Evolutionary conservation across 2,329 filamentous ascomycete genomes (phyloP).

Genomic region (Arthrobotrys sphaeroides): DNA sequence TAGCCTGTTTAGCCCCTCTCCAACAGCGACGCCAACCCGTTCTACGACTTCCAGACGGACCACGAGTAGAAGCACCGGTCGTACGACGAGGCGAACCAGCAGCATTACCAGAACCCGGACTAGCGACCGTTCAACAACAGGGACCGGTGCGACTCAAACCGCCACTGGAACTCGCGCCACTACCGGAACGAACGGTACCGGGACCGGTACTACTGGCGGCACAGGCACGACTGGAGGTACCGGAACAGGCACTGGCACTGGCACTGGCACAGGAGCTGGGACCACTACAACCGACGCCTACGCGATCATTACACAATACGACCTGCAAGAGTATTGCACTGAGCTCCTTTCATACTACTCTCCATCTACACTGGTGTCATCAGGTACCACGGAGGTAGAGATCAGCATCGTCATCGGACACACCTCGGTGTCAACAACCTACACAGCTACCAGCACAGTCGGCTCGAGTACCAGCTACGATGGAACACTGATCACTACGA

Average conservation of each 20-base stretch:
- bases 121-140: too few species aligned
- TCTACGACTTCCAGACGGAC: background rate
- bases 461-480: background rate
- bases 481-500: background rate
- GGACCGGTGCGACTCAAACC: too few species aligned
- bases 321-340: constrained; percentile 7
- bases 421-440: background rate
- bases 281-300: background rate
- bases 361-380: background rate
- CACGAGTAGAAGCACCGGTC: too few species aligned
- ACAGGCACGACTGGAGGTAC: background rate
- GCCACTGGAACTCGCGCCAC: too few species aligned
- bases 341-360: background rate
- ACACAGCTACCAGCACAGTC: background rate
- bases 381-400: background rate
- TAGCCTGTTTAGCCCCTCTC: background rate
- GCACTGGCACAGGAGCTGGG: background rate
- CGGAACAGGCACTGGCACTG: background rate
- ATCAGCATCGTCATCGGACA: background rate
- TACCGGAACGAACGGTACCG: too few species aligned
- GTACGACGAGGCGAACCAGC: too few species aligned
- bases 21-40: background rate
- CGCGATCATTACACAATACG: background rate
- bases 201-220: too few species aligned
- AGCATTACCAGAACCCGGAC: too few species aligned